A percentile compares a stretch with the other conserved stretches of the same genome.
Conservation (phyloP, 441 rosid genomes). For the Gossypium davidsonii region DNA sequence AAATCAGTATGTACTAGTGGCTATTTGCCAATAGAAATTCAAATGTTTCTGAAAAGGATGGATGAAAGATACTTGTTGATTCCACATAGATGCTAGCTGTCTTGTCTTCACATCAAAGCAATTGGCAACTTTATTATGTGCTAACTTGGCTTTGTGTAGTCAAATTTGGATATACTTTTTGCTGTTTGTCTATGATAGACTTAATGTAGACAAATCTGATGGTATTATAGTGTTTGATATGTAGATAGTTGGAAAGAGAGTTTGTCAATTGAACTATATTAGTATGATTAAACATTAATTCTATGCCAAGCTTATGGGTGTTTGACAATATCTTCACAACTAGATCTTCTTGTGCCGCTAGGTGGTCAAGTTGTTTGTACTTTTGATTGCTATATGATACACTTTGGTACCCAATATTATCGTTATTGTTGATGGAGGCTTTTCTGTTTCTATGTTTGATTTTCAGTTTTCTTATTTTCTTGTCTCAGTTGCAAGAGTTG, state of each 20-base stretch:
- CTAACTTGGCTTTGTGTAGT: not conserved
- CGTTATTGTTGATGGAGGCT: not conserved
- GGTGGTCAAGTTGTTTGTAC: not conserved
- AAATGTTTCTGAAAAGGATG: not conserved
- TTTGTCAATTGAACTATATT: not conserved
- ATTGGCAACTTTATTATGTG: not conserved
- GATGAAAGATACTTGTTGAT: not conserved
- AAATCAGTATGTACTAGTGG: not conserved
- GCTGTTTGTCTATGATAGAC: not conserved
- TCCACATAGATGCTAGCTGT: not conserved
- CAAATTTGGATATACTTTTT: not conserved
- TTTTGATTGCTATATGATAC: not conserved
- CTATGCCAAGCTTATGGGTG: not conserved
- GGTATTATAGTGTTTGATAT: not conserved
- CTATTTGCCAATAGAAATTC: not conserved
- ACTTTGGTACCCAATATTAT: not conserved
- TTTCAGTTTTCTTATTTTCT: conserved; percentile 17
- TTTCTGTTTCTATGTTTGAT: not conserved
- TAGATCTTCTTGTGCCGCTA: not conserved
- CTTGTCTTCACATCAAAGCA: not conserved
- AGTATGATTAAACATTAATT: not conserved
- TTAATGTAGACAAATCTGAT: not conserved
- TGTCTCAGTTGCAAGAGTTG: conserved; percentile 77
- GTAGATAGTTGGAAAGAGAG: not conserved
- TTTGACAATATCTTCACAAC: not conserved